phyloP scores from a whole-genome alignment of 2,329 filamentous ascomycete genomes.

The Paecilomyces dactylethromorphus region DNA sequence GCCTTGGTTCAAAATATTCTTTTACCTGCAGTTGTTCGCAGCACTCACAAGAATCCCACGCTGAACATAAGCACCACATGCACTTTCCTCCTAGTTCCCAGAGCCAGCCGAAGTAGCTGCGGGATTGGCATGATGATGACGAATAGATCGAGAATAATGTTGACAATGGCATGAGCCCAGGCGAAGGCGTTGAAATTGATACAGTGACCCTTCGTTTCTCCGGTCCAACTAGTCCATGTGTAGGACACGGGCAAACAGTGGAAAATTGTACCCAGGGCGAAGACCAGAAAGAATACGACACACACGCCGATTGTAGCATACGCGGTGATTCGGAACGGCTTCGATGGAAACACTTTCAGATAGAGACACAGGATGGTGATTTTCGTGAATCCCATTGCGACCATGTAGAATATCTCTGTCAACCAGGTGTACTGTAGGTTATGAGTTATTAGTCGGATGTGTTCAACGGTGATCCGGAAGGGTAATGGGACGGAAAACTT shows the following conservation, averaged over 20 bases:
- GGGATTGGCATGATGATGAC: constrained; percentile 47
- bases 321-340: constrained; percentile 33
- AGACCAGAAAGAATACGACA: constrained; percentile 42
- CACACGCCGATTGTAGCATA: constrained; percentile 43
- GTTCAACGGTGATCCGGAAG: neutral
- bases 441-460: neutral
- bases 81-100: constrained; percentile 45
- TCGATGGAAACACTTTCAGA: constrained; percentile 46
- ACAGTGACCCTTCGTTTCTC: constrained; percentile 42
- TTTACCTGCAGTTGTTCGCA: neutral
- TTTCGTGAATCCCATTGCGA: constrained; percentile 42
- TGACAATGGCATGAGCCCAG: constrained; percentile 49
- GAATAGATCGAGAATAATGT: constrained; percentile 48
- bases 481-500: neutral
- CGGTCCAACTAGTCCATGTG: constrained; percentile 51
- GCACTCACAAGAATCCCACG: constrained; percentile 38
- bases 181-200: constrained; percentile 44
- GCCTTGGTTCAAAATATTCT: neutral
- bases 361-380: constrained; percentile 51
- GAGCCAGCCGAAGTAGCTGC: constrained; percentile 36
- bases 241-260: constrained; percentile 31
- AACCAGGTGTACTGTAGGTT: constrained; percentile 9
- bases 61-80: constrained; percentile 47
- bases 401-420: constrained; percentile 42
- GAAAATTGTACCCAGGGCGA: constrained; percentile 17